Evolutionary conservation across 805 yeast species (phyloP).

Genomic region (Candida coquimbonensis): DNA sequence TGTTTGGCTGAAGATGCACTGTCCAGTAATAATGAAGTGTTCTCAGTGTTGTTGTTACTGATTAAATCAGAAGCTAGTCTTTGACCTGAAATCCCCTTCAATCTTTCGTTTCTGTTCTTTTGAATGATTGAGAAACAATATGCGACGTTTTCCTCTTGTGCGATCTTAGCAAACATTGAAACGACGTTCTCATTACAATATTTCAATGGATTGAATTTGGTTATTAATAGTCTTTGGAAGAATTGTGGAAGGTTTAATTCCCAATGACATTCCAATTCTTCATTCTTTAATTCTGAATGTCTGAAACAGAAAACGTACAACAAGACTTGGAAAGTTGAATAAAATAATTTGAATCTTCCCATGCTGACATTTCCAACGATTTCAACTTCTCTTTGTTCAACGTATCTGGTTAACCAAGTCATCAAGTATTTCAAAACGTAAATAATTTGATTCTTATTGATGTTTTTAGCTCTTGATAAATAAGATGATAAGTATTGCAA

Average conservation of each 20-base stretch:
- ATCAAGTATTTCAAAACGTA: constrained; percentile 78
- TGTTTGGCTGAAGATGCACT: constrained; percentile 43
- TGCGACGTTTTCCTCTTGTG: constrained; percentile 83
- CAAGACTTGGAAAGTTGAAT: constrained; percentile 85
- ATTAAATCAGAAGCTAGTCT: constrained; percentile 19
- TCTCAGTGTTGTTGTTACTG: constrained; percentile 17
- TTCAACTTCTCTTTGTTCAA: constrained; percentile 80
- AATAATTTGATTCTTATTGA: constrained; percentile 65
- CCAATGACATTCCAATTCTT: constrained; percentile 43
- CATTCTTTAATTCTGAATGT: constrained; percentile 46
- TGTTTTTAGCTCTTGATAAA: constrained; percentile 75
- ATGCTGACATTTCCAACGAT: constrained; percentile 63
- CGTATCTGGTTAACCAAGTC: constrained; percentile 77
- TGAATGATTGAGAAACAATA: constrained; percentile 92
- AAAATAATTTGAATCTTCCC: constrained; percentile 85
- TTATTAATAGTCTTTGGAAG: constrained; percentile 76
- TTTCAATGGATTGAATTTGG: constrained; percentile 89
- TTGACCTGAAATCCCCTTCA: constrained; percentile 34
- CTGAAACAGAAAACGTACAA: constrained; percentile 90
- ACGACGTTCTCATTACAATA: constrained; percentile 93
- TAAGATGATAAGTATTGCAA: constrained; percentile 89
- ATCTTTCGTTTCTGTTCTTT: constrained; percentile 57
- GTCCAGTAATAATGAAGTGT: constrained; percentile 9
- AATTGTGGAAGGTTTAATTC: constrained; percentile 77
- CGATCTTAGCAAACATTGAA: constrained; percentile 84